Base-by-base conservation (phyloP, 139 green algal genomes). In the Chlamydomonas schloesseri region DNA sequence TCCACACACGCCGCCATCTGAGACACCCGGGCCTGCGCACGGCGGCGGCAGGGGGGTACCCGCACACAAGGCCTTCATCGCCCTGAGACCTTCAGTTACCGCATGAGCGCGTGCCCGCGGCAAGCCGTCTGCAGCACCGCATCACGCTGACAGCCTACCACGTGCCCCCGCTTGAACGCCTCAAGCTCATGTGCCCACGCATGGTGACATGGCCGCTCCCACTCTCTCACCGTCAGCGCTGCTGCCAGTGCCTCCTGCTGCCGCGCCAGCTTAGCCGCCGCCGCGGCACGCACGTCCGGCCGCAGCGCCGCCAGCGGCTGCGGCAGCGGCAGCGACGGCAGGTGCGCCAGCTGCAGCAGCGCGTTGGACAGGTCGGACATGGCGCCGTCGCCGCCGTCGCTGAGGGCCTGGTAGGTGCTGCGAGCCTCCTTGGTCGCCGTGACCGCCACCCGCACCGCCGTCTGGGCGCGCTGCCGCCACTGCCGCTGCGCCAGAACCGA, bases 361-460 rank as follows among this genome's bases (percentile, higher is more conserved):
- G 24, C 21, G 79, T 85, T 85, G 64, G 67, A 37, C 47, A 85
- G 68, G 10, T 15, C 42, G n/a, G 65, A 77, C 47, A 75, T 10
- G 29, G 79, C 79, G 3, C 46, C n/a, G 79, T 85, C 79, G 65
- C 79, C 79, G 23, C 23, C 50, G 79, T 85, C 79, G 34, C 79
- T 85, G 13, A 76, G 50, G 42, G 18, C 79, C 67, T 70, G 47
- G n/a, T 77, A 85, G 2, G 29, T 36, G 78, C 67, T 76, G 26
- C 79, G 67, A 31, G 79, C 79, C 78, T 84, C 78, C 65, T 74
- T 74, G n/a, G 23, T n/a, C 42, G 78, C 64, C 15, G 78, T 84
- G 29, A 74, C 9, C 20, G 78, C 78, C 46, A 34, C 26, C 31
- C 79, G 79, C 50, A 85, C 79, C 17, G 79, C 79, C 31, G 47